A percentile compares a stretch with the other conserved stretches of the same genome.
These are phyloP conservation scores for Phaeosphaeriaceae sp. DNA, from an alignment of 2,329 filamentous ascomycete species.

Conservation along the genomic window DNA sequence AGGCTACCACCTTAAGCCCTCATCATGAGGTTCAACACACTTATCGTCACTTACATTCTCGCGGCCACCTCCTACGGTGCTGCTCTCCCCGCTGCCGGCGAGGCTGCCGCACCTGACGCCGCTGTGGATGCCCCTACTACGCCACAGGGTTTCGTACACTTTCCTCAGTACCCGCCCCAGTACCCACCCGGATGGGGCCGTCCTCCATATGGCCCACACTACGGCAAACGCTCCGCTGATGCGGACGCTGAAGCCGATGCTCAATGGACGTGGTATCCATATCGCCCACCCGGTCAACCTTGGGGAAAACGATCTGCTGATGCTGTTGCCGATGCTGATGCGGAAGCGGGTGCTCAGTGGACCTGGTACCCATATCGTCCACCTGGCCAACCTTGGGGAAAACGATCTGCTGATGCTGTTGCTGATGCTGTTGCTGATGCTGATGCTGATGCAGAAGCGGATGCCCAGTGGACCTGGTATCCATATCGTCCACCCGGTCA, in stretches of 20 bases:
- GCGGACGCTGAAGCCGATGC: conserved; percentile 21
- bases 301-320: conserved; percentile 33
- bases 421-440: conserved; percentile 31
- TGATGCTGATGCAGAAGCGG: conserved; percentile 11
- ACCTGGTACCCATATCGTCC: conserved; percentile 21
- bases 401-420: conserved; percentile 44
- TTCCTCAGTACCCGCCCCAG: too few relatives aligned
- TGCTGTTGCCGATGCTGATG: conserved; percentile 24
- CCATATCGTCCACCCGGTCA: not conserved
- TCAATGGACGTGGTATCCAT: conserved; percentile 1
- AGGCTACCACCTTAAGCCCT: conserved; percentile 14
- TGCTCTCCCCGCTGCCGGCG: conserved; percentile 48
- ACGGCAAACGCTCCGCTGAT: conserved; percentile 35
- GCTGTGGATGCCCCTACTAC: conserved; percentile 1
- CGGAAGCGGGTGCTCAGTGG: conserved; percentile 24
- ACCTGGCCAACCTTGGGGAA: conserved; percentile 7
- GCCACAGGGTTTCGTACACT: too few relatives aligned
- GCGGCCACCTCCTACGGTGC: conserved; percentile 50
- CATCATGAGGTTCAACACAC: conserved; percentile 58
- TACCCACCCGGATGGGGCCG: conserved; percentile 24
- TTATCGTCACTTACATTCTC: conserved; percentile 51
- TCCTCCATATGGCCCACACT: conserved; percentile 25
- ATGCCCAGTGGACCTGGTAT: not conserved
- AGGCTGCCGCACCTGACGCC: conserved; percentile 5
- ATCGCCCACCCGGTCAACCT: conserved; percentile 14